These are phyloP conservation scores for Recurvomyces mirabilis DNA, from an alignment of 495 filamentous ascomycete species.

Conservation along the genomic window DNA sequence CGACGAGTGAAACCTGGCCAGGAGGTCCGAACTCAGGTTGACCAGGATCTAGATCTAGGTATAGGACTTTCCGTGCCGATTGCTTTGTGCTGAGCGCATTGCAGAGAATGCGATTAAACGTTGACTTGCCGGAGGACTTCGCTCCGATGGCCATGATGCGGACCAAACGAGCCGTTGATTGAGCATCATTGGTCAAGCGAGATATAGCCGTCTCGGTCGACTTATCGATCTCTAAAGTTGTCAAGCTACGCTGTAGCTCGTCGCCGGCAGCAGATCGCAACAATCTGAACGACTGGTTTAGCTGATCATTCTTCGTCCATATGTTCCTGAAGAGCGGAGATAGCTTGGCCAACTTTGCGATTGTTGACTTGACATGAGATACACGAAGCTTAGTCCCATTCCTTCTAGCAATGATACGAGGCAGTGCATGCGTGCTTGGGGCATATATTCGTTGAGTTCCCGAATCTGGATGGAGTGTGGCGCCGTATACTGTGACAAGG, in stretches of 20 bases:
- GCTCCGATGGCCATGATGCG: slow-evolving; percentile 41
- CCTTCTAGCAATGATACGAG: slow-evolving; percentile 50
- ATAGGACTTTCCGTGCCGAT: slow-evolving; percentile 35
- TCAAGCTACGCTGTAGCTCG: slow-evolving; percentile 7
- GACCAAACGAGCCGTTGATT: background rate
- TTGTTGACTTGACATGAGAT: slow-evolving; percentile 39
- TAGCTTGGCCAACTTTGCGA: slow-evolving; percentile 48
- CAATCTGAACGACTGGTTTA: slow-evolving; percentile 4
- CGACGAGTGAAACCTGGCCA: slow-evolving; percentile 63
- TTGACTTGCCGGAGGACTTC: slow-evolving; percentile 79
- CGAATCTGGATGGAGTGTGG: slow-evolving; percentile 45
- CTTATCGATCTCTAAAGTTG: slow-evolving; percentile 11
- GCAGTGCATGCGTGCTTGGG: slow-evolving; percentile 65
- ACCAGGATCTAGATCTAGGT: slow-evolving; percentile 74
- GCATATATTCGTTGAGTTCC: slow-evolving; percentile 53
- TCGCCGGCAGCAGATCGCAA: slow-evolving; percentile 3
- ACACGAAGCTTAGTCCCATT: slow-evolving; percentile 42
- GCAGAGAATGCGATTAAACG: slow-evolving; percentile 61
- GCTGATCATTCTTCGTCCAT: slow-evolving; percentile 47
- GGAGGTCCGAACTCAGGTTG: slow-evolving; percentile 73
- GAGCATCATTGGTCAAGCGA: background rate
- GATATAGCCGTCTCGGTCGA: slow-evolving; percentile 1
- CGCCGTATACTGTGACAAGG: slow-evolving; percentile 53
- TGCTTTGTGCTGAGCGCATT: slow-evolving; percentile 58
- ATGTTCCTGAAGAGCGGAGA: slow-evolving; percentile 61